Evolutionary conservation across 2,329 filamentous ascomycete species (phyloP), one percentile per base, ranked within the genome.

Genomic region (Fonsecaea erecta): DNA sequence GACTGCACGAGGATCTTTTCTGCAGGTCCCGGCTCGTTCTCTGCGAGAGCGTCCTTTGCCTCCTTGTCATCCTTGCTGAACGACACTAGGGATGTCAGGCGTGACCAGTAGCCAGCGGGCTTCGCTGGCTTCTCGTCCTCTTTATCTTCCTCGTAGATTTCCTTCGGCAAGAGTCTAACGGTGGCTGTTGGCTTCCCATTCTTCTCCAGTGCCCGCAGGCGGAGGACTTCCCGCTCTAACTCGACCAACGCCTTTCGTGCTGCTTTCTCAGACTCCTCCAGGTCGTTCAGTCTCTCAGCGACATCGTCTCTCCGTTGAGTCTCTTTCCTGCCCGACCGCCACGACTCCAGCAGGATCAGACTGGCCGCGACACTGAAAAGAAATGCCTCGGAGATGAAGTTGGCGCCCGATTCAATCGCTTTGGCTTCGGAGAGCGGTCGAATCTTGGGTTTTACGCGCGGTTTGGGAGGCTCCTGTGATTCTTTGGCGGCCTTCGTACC

Each of bases 351-450:
- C 0, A 90, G 74, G 52, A 90, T 86, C 65, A 90, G 75, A 0
- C 84, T 79, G 5, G 85, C 86, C 1, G 85, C 88, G 12, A 90
- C 88, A 3, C 82, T 71, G 70, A 90, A 90, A 43, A 90, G 81
- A 73, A 90, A 90, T 0, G 85, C 77, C 72, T 90, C 88, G 34
- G 86, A 86, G 55, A 88, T 88, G 72, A 90, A 90, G 68, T 88
- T 90, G 2, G 88, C 88, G 2, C 88, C 88, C 40, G 85, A 84
- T 73, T 90, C 88, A 61, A 90, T 90, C 0, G 88, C 88, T 71
- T 89, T 88, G 12, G 85, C 82, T 73, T 90, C 88, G 2, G 85
- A 86, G 11, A 90, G 78, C 7, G 88, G 88, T 52, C 87, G 79
- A 62, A 90, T 89, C 35, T 83, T 82, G 5, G 84, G 84, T 63